phyloP scores from a whole-genome alignment of 257 asterid genomes.

The Penstemon barbatus region DNA sequence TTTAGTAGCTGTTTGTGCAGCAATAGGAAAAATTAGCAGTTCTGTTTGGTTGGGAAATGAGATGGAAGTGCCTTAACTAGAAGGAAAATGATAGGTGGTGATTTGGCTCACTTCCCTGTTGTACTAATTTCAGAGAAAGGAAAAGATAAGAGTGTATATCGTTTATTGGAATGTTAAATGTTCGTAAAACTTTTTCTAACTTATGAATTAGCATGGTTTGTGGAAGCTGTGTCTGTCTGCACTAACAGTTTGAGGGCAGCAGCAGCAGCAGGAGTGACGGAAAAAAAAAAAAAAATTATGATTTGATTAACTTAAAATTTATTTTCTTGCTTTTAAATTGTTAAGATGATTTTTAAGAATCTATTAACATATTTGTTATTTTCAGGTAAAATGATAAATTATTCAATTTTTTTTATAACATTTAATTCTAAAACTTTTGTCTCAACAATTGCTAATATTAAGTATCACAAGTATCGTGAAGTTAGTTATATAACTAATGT shows the following conservation, averaged over 20 bases:
- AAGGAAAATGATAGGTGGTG: constrained; percentile 28
- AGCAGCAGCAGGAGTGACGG: constrained; percentile 34
- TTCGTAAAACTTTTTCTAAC: constrained; percentile 32
- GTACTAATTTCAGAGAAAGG: constrained; percentile 41
- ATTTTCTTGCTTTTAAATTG: too few relatives aligned
- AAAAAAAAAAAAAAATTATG: neutral
- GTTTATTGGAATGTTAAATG: constrained; percentile 23
- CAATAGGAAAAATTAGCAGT: constrained; percentile 26
- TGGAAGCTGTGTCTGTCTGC: constrained; percentile 6
- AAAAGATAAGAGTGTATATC: constrained; percentile 18
- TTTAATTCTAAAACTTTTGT: too few relatives aligned
- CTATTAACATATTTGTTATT: too few relatives aligned
- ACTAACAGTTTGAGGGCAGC: constrained; percentile 38
- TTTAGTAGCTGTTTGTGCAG: constrained; percentile 41
- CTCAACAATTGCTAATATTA: too few relatives aligned
- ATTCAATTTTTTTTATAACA: too few relatives aligned
- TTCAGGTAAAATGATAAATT: too few relatives aligned
- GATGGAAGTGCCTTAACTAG: constrained; percentile 25
- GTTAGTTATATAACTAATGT: too few relatives aligned
- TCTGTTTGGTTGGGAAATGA: neutral
- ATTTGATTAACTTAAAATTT: too few relatives aligned
- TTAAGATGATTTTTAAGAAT: too few relatives aligned
- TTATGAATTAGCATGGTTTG: constrained; percentile 35
- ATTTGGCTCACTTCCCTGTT: constrained; percentile 20
- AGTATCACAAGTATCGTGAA: too few relatives aligned